Evolutionary conservation across 345 rosid genomes (phyloP).

Genomic region (Mallotus nudiflorus): DNA sequence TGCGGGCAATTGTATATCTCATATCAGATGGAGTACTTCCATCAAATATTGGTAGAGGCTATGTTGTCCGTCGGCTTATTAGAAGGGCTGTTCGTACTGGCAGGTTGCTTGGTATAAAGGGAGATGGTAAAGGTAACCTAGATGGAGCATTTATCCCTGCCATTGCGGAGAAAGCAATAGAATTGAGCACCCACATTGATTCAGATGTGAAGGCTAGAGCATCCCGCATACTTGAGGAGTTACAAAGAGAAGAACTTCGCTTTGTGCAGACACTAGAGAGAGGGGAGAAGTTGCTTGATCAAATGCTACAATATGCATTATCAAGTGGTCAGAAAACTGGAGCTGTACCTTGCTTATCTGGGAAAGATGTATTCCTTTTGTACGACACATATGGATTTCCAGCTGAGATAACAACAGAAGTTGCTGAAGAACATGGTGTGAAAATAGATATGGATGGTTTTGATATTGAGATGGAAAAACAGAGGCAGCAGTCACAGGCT

Average conservation of each 20-base stretch:
- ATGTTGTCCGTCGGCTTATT: constrained; percentile 84
- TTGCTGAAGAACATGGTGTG: constrained; percentile 73
- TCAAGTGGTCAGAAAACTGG: constrained; percentile 42
- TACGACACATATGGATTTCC: constrained; percentile 92
- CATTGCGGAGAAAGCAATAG: constrained; percentile 78
- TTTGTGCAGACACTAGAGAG: constrained; percentile 89
- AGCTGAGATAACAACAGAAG: constrained; percentile 84
- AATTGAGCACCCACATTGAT: constrained; percentile 70
- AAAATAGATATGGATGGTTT: constrained; percentile 70
- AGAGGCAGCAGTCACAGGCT: constrained; percentile 84
- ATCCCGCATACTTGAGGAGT: constrained; percentile 66
- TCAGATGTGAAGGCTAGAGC: constrained; percentile 60
- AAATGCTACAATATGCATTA: constrained; percentile 64
- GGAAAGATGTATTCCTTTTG: constrained; percentile 82
- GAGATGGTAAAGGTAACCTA: constrained; percentile 49
- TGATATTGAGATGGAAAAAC: constrained; percentile 80
- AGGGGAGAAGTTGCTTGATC: constrained; percentile 84
- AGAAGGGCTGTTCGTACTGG: constrained; percentile 92
- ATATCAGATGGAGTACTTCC: constrained; percentile 91
- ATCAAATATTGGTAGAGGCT: constrained; percentile 94
- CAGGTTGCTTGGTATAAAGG: constrained; percentile 74
- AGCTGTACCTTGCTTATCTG: constrained; percentile 52
- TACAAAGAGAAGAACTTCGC: constrained; percentile 79
- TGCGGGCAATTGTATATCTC: constrained; percentile 85
- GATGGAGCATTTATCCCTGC: constrained; percentile 72